Conservation (phyloP, 1,284 basidiomycete species). For the Sporisorium scitamineum region DNA sequence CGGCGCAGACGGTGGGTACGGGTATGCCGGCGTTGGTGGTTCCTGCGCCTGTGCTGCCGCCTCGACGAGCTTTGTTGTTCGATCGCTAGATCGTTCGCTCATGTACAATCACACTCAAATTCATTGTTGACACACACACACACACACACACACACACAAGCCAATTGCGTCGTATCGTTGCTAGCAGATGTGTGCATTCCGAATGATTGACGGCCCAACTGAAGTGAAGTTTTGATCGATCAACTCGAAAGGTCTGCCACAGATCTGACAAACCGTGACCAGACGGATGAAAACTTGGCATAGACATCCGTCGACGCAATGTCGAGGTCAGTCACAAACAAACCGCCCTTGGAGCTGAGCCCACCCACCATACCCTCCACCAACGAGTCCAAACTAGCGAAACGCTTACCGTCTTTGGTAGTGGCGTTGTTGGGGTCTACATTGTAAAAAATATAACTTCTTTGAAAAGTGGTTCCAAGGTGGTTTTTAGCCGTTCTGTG, state of each 20-base stretch:
- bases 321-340: slow-evolving; percentile 24
- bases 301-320: slow-evolving; percentile 19
- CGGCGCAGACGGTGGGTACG: slow-evolving; percentile 94
- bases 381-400: slow-evolving; percentile 3
- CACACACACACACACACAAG: not conserved
- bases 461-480: slow-evolving; percentile 7
- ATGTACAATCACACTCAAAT: not conserved
- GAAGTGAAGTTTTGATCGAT: not conserved
- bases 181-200: not conserved
- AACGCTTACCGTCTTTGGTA: slow-evolving; percentile 17
- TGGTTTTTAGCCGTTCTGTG: not conserved
- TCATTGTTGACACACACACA: not conserved
- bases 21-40: slow-evolving; percentile 72
- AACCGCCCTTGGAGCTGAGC: slow-evolving; percentile 13
- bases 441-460: slow-evolving; percentile 32
- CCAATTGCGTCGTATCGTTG: not conserved
- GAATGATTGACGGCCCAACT: no score
- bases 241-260: not conserved
- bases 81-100: slow-evolving; percentile 34
- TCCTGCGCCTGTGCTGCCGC: slow-evolving; percentile 49
- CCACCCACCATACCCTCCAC: slow-evolving; percentile 8
- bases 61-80: slow-evolving; percentile 55
- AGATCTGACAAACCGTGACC: slow-evolving; percentile 18
- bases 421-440: slow-evolving; percentile 7
- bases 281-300: slow-evolving; percentile 20